These are phyloP conservation scores for Pseudogymnoascus sp. DNA, from an alignment of 2,329 filamentous ascomycete species.

Conservation along the genomic window DNA sequence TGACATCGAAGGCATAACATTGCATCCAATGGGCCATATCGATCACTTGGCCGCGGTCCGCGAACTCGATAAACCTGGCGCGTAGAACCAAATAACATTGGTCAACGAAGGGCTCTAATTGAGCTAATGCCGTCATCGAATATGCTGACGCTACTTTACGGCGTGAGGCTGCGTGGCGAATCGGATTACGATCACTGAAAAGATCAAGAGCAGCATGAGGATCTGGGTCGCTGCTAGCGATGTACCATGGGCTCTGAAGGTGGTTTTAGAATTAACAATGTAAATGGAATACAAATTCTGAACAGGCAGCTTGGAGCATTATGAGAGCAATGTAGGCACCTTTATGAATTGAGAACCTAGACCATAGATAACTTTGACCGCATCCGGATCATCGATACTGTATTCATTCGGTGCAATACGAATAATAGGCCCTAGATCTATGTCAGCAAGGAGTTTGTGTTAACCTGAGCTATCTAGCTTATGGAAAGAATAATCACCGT, in stretches of 20 bases:
- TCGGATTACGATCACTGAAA: conserved; percentile 30
- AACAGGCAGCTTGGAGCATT: not conserved
- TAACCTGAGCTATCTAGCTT: not conserved
- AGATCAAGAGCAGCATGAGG: conserved; percentile 14
- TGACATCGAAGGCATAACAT: not conserved
- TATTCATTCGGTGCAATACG: not conserved
- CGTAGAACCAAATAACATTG: not conserved
- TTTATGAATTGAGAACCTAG: not conserved
- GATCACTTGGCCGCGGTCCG: not conserved
- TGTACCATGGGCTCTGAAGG: not conserved
- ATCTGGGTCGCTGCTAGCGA: not conserved
- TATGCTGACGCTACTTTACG: conserved; percentile 37
- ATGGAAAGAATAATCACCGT: not conserved
- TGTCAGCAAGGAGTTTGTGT: not conserved
- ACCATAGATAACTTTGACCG: not conserved
- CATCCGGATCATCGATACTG: not conserved
- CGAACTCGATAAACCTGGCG: not conserved
- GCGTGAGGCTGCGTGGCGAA: conserved; percentile 31
- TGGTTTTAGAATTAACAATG: not conserved
- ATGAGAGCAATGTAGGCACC: not conserved
- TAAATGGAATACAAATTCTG: not conserved
- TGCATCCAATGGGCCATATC: not conserved
- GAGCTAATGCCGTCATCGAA: conserved; percentile 39
- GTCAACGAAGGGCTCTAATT: conserved; percentile 41
- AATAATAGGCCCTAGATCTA: not conserved